Base-by-base conservation (phyloP, 306 rosid species). In the Datisca glomerata region DNA sequence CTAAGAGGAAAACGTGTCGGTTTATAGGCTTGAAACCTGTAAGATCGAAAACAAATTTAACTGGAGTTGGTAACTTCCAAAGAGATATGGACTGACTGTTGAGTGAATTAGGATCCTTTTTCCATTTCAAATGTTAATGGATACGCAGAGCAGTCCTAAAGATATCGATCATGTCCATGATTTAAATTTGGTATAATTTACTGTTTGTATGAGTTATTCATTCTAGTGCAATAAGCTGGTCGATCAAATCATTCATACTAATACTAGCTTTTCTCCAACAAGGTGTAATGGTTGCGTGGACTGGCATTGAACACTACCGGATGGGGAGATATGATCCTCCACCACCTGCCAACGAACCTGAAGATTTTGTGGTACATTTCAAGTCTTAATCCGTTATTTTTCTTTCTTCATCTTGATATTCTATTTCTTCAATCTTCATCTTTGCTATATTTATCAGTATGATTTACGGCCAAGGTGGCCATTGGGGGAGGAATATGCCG, bases 251-350 rank as follows among this genome's bases (percentile, higher is more conserved):
- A n/a, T n/a, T n/a, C n/a, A n/a, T n/a, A n/a, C n/a, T 31, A 8
- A 31, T 2, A 19, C 46, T 37, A 39, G 17, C 4, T 31, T 32
- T 43, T 24, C 55, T 36, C 34, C 61, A 54, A 49, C 40, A 60
- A 87, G 97, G 94, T 57, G 97, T 83, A 22, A 87, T 87, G 97
- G 74, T 87, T 56, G 97, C 94, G 60, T 87, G 94, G 97, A 87
- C 94, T n/a, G 97, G 97, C 55, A 75, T 87, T 56, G 97, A 87
- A 68, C 85, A 87, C 64, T 87, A 69, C 24, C 63, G 83, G 31
- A 13, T 74, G 59, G 93, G 94, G 65, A 74, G 97, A 79, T 83
- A 76, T 53, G 93, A 83, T 57, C 89, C 97, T 56, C 91, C 97
- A 50, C 89, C 97, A 18, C 83, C 89, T 44, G 76, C 82, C 18